Evolutionary conservation across 176 grass and related monocot genomes (phyloP), one percentile per base, ranked within the genome.

Genomic region (Saccharum spontaneum): DNA sequence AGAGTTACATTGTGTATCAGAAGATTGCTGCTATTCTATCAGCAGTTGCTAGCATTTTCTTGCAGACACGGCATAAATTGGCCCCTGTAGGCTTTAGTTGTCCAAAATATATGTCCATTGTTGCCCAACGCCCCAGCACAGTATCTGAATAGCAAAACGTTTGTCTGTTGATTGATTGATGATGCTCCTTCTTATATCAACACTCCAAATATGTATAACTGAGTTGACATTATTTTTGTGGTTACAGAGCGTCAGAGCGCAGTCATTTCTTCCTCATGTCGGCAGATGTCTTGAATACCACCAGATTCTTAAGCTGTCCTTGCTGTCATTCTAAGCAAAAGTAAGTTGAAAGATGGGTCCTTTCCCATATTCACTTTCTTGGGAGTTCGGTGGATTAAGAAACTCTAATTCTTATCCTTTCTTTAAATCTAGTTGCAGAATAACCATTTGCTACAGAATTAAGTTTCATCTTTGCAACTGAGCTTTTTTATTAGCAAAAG

Each of bases 151-250:
- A 57, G 11, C 46, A 76, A 69, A 12, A 69, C 76, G 3, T 67
- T 74, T 84, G 4, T 2, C 59, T 67, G 70, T 73, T 75, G 44
- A 67, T 72, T 60, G 52, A 81, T 82, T 36, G 59, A 82, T 26
- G 34, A 10, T 69, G 18, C 10, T 63, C 67, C 45, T 75, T 85
- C 36, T 67, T 85, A 85, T 71, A 43, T 78, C n/a, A 67, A 76
- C 48, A 37, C 60, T 63, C 39, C 28, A 33, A 18, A 6, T 31
- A 86, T 86, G 22, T 74, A n/a, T 33, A n/a, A 34, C 33, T 50
- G 48, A 80, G 48, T 43, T 66, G 60, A 82, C 39, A 68, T 89
- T 84, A 62, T 79, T 89, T 79, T 84, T 70, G 26, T 72, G 66
- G 52, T 79, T 84, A 74, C 67, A 79, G 67, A 11, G 8, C 0